Percentiles rank a stretch among this genome's conserved stretches.
These are phyloP conservation scores for Mortierella sp. DNA, from an alignment of 371 early-diverging fungal species.

Conservation along the genomic window DNA sequence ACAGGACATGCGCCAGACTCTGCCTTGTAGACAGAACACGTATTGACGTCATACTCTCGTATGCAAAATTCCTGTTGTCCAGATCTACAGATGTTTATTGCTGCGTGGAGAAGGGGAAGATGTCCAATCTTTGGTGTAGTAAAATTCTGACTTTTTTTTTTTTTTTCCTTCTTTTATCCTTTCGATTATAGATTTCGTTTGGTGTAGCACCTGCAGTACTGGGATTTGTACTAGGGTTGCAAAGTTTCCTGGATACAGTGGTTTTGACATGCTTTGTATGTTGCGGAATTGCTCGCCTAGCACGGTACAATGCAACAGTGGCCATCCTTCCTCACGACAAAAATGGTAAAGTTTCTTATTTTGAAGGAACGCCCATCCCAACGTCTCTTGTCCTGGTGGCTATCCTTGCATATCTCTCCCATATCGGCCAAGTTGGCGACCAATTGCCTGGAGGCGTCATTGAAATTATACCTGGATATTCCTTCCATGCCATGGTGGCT, in stretches of 20 bases:
- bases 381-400: constrained; percentile 79
- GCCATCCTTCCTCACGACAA: constrained; percentile 82
- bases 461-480: constrained; percentile 62
- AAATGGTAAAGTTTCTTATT: constrained; percentile 83
- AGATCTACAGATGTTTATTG: too few relatives aligned
- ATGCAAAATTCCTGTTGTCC: neutral
- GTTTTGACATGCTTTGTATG: constrained; percentile 88
- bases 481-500: constrained; percentile 82
- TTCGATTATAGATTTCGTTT: constrained; percentile 74
- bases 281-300: constrained; percentile 91
- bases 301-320: constrained; percentile 91
- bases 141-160: neutral
- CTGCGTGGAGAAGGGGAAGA: neutral
- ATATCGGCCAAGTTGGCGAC: constrained; percentile 66
- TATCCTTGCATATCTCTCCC: constrained; percentile 77
- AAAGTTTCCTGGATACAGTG: constrained; percentile 81
- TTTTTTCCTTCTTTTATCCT: neutral
- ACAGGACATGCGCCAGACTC: too few relatives aligned
- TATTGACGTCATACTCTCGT: constrained; percentile 30
- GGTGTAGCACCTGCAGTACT: constrained; percentile 91
- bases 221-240: constrained; percentile 90
- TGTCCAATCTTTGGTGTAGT: neutral
- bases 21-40: neutral
- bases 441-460: constrained; percentile 61
- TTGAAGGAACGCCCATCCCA: constrained; percentile 95